A percentile compares a stretch with the other conserved stretches of the same genome.
Conservation (phyloP, 305 asterid genomes). For the Rubia tinctorum region DNA sequence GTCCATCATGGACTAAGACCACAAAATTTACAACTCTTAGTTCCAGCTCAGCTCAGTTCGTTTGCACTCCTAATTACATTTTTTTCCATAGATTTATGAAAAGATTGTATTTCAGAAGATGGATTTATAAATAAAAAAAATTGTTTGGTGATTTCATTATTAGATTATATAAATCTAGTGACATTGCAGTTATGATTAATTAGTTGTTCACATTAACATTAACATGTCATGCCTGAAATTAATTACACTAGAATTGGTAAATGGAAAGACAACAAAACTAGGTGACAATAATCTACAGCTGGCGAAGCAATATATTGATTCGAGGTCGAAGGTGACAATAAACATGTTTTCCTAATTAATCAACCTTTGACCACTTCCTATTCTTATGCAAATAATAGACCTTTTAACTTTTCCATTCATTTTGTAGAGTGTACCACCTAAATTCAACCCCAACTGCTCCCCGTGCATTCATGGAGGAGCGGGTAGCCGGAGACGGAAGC, state of each 20-base stretch:
- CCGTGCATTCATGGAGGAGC: conserved; percentile 70
- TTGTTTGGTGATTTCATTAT: too few species aligned
- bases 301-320: neutral
- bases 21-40: too few species aligned
- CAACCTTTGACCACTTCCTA: conserved; percentile 9
- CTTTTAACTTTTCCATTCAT: conserved; percentile 17
- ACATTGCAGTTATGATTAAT: too few species aligned
- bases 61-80: too few species aligned
- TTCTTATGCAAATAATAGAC: conserved; percentile 31
- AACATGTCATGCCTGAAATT: neutral
- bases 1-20: too few species aligned
- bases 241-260: neutral
- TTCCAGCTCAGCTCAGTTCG: too few species aligned
- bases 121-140: too few species aligned
- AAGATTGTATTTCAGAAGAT: too few species aligned
- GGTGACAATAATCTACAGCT: neutral
- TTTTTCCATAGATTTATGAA: too few species aligned
- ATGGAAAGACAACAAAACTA: neutral
- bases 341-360: conserved; percentile 2
- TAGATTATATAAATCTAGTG: too few species aligned
- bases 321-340: too few species aligned
- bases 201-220: too few species aligned
- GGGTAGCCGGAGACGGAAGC: conserved; percentile 39
- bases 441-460: conserved; percentile 43
- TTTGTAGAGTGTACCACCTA: conserved; percentile 1